Evolutionary conservation across 331 rosid genomes (phyloP).

Genomic region (Malus hybrid): DNA sequence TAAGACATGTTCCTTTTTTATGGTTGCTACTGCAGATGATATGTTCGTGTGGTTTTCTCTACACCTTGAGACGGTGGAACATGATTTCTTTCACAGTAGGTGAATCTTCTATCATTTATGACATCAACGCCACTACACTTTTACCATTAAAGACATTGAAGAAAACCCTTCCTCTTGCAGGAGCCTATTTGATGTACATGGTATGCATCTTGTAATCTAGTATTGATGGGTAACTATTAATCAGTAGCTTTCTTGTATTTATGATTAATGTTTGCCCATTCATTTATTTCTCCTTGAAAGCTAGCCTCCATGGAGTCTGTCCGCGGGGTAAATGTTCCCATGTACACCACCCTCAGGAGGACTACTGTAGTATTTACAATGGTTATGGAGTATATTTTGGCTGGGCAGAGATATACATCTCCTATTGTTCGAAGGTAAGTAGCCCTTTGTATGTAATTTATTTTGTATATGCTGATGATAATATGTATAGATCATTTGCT

Average conservation of each 20-base stretch:
- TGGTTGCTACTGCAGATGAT: slow-evolving; percentile 51
- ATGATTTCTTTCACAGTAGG: slow-evolving; percentile 57
- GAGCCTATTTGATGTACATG: slow-evolving; percentile 91
- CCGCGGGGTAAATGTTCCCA: slow-evolving; percentile 97
- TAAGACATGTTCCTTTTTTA: not conserved
- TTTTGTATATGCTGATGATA: not conserved
- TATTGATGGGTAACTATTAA: not conserved
- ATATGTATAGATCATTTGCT: not conserved
- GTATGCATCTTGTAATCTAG: slow-evolving; percentile 28
- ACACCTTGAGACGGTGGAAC: slow-evolving; percentile 57
- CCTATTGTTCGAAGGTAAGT: slow-evolving; percentile 71
- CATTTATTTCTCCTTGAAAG: slow-evolving; percentile 60
- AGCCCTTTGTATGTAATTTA: slow-evolving; percentile 2
- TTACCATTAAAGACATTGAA: slow-evolving; percentile 68
- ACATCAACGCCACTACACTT: slow-evolving; percentile 38
- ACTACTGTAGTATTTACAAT: slow-evolving; percentile 93
- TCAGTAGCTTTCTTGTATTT: not conserved
- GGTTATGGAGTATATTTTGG: slow-evolving; percentile 66
- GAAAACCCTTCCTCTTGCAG: slow-evolving; percentile 75
- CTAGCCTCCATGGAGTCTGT: slow-evolving; percentile 93
- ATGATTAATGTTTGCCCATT: slow-evolving; percentile 9
- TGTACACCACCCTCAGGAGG: slow-evolving; percentile 95
- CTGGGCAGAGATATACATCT: slow-evolving; percentile 70
- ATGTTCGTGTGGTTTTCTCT: slow-evolving; percentile 70
- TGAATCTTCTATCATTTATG: slow-evolving; percentile 45